Conservation (phyloP, 805 yeast species). For the Nakazawaea ambrosiae region DNA sequence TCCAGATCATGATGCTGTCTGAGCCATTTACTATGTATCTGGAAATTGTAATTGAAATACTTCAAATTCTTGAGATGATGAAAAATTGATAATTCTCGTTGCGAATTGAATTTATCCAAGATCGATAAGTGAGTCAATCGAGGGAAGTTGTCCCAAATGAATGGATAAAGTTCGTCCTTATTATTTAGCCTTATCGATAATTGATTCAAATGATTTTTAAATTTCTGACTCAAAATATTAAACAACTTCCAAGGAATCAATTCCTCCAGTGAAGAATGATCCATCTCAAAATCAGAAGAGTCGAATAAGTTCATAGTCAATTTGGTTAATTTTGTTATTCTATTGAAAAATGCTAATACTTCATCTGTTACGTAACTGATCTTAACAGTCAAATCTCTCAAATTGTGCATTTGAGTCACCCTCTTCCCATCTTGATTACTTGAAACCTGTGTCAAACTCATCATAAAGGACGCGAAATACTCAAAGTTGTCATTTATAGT, state of each 20-base stretch:
- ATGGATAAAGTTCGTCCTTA: neutral
- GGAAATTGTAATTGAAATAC: neutral
- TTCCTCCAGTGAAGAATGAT: neutral
- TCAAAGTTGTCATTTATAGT: slow-evolving; percentile 4
- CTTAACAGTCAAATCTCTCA: slow-evolving; percentile 1
- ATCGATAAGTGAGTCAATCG: slow-evolving; percentile 1
- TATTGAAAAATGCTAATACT: neutral
- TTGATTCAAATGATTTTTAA: neutral
- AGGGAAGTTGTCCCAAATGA: neutral
- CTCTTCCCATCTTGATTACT: too few species aligned
- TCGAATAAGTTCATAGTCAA: neutral
- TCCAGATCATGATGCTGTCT: too few species aligned
- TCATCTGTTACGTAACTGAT: slow-evolving; percentile 1
- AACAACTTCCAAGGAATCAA: neutral
- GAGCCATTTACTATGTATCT: neutral
- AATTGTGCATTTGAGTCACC: too few species aligned
- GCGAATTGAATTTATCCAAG: neutral
- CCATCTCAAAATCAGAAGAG: too few species aligned
- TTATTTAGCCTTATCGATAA: slow-evolving; percentile 1
- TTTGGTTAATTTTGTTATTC: neutral
- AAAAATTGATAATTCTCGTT: too few species aligned
- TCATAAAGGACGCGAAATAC: neutral
- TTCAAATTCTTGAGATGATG: neutral
- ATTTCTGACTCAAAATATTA: neutral
- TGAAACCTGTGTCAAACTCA: too few species aligned